These are phyloP conservation scores for Chrysophaeum taylorii DNA, from an alignment of 352 stramenopile genomes.

Conservation along the genomic window DNA sequence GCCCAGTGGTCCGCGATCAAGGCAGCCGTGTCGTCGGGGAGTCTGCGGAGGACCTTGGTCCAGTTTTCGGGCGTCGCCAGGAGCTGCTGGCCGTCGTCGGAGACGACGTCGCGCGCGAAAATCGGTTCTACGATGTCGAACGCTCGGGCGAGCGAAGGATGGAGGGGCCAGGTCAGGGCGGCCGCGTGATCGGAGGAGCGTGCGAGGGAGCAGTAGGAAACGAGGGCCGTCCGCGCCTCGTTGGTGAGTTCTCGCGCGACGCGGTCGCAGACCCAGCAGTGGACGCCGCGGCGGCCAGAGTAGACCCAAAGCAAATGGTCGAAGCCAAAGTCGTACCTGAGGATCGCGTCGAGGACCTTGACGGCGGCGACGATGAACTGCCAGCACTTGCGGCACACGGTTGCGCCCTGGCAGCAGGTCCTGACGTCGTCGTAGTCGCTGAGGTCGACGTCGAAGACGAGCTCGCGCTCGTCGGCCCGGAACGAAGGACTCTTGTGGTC, in stretches of 20 bases:
- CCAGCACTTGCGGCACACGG: constrained; percentile 75
- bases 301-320: constrained; percentile 96
- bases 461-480: constrained; percentile 80
- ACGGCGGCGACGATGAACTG: constrained; percentile 93
- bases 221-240: constrained; percentile 85
- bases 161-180: constrained; percentile 75
- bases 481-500: constrained; percentile 79
- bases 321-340: constrained; percentile 93
- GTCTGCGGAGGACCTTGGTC: constrained; percentile 75
- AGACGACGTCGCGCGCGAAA: constrained; percentile 78
- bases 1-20: constrained; percentile 72
- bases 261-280: constrained; percentile 98
- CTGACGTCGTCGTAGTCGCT: constrained; percentile 98
- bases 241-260: constrained; percentile 79
- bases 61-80: constrained; percentile 72
- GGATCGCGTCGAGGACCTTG: constrained; percentile 74
- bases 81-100: constrained; percentile 75
- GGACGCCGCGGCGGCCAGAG: constrained; percentile 93
- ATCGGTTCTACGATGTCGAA: constrained; percentile 84
- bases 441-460: constrained; percentile 99
- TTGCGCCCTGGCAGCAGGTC: constrained; percentile 68
- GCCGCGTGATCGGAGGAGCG: constrained; percentile 72
- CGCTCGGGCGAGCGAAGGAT: constrained; percentile 82
- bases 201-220: constrained; percentile 89
- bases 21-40: constrained; percentile 60